Conservation (phyloP, 2,329 filamentous ascomycete genomes). For the Harringtonia lauricola region DNA sequence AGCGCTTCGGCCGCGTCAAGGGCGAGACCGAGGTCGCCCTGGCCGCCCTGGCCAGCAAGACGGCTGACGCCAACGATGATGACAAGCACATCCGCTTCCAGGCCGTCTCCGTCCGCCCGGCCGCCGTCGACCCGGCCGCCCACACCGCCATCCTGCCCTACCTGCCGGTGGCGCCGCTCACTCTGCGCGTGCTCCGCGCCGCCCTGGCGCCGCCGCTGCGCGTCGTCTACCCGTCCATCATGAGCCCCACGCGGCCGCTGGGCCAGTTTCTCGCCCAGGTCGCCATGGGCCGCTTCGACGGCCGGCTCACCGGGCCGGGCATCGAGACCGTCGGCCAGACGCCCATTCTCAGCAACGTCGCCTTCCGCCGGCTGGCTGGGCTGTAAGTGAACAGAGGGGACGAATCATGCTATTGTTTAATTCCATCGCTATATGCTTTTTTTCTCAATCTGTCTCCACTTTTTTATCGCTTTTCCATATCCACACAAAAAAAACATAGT, state of each 20-base stretch:
- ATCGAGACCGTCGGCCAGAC: constrained; percentile 13
- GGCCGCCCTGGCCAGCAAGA: constrained; percentile 31
- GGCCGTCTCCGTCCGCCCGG: constrained; percentile 47
- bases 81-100: constrained; percentile 26
- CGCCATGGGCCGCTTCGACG: constrained; percentile 29
- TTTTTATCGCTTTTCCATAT: too few relatives aligned
- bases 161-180: constrained; percentile 20
- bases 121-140: constrained; percentile 37
- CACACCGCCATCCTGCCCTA: constrained; percentile 33
- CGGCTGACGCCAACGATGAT: constrained; percentile 5
- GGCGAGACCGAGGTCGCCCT: constrained; percentile 53
- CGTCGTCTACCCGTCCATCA: constrained; percentile 10
- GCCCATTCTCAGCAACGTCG: constrained; percentile 7
- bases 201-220: constrained; percentile 18
- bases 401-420: too few relatives aligned
- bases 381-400: too few relatives aligned
- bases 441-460: too few relatives aligned
- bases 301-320: constrained; percentile 15
- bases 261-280: constrained; percentile 32
- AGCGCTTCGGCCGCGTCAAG: constrained; percentile 53
- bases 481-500: not conserved
- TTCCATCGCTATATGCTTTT: too few relatives aligned
- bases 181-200: constrained; percentile 3
- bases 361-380: constrained; percentile 6
- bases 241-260: constrained; percentile 32